These are phyloP conservation scores for Diaporthe sp. DNA, from an alignment of 2,329 filamentous ascomycete species.

Conservation along the genomic window DNA sequence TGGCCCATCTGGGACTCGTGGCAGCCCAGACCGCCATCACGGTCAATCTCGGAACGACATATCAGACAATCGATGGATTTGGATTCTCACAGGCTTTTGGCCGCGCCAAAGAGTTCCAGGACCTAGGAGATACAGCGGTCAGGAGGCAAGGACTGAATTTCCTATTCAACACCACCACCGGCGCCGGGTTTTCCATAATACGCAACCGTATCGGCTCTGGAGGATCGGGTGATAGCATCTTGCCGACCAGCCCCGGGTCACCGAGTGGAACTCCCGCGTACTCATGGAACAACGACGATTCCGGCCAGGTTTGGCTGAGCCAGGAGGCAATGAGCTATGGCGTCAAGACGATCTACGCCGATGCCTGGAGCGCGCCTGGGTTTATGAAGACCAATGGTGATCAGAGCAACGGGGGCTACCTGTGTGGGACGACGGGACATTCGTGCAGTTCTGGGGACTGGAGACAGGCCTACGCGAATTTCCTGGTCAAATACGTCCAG, in stretches of 20 bases:
- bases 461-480: conserved; percentile 63
- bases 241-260: conserved; percentile 50
- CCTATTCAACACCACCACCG: conserved; percentile 59
- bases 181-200: conserved; percentile 64
- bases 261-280: conserved; percentile 50
- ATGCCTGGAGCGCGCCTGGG: conserved; percentile 64
- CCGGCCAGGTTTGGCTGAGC: conserved; percentile 58
- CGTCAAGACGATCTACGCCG: conserved; percentile 60
- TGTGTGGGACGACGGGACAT: conserved; percentile 59
- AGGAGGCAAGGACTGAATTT: conserved; percentile 57
- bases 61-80: conserved; percentile 61
- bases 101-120: conserved; percentile 56
- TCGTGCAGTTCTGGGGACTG: conserved; percentile 59
- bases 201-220: conserved; percentile 62
- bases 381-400: conserved; percentile 65
- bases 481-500: conserved; percentile 61
- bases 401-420: conserved; percentile 58
- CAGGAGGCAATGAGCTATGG: conserved; percentile 54
- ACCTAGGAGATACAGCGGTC: conserved; percentile 45
- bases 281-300: conserved; percentile 52
- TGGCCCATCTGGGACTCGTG: background rate
- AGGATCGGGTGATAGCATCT: conserved; percentile 45
- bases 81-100: conserved; percentile 64
- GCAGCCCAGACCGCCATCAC: conserved; percentile 47
- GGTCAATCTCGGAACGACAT: conserved; percentile 46